Percentiles rank a stretch among this genome's conserved stretches.
Evolutionary conservation across 345 rosid genomes (phyloP).

Genomic region (Kernera saxatilis): DNA sequence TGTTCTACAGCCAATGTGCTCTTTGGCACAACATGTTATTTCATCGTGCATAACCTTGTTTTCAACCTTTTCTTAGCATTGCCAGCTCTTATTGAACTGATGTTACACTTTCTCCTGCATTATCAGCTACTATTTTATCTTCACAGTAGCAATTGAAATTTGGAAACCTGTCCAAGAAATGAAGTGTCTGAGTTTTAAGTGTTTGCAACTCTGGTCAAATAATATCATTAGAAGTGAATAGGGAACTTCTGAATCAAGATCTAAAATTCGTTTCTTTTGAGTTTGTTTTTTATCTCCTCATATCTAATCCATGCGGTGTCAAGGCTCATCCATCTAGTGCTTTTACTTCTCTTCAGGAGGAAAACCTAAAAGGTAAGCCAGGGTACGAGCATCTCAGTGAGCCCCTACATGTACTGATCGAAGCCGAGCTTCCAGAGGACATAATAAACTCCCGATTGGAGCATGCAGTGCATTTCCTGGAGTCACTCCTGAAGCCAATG

Average conservation of each 20-base stretch:
- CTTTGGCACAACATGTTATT: not conserved
- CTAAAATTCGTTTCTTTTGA: not conserved
- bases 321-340: not conserved
- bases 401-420: constrained; percentile 79
- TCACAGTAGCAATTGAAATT: not conserved
- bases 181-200: not conserved
- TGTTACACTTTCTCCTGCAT: not conserved
- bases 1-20: not conserved
- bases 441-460: constrained; percentile 63
- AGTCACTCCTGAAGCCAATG: constrained; percentile 86
- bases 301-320: not conserved
- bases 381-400: constrained; percentile 94
- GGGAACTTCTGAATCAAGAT: not conserved
- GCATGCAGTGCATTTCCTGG: constrained; percentile 63
- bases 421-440: constrained; percentile 91
- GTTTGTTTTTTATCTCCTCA: not conserved
- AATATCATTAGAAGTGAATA: not conserved
- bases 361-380: constrained; percentile 83
- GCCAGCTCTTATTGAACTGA: not conserved
- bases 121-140: not conserved
- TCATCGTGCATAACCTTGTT: not conserved
- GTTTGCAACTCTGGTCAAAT: not conserved
- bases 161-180: not conserved
- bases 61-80: not conserved
- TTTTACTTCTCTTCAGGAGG: constrained; percentile 48